phyloP scores from a whole-genome alignment of 169 alveolate genomes.

The Plasmodium cynomolgi region DNA sequence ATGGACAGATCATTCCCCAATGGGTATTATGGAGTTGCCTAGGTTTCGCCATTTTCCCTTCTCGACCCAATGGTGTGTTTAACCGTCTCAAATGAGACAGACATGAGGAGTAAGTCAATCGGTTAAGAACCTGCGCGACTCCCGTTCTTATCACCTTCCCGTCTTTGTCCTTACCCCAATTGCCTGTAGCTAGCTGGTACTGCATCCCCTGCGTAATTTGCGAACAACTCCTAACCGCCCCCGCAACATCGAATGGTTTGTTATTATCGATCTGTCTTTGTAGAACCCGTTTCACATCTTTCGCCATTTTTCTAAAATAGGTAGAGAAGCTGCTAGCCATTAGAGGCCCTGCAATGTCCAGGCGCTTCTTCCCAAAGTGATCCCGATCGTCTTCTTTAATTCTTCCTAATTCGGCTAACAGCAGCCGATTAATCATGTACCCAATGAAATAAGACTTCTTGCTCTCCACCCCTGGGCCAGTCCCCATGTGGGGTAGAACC shows the following conservation, averaged over 20 bases:
- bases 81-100: constrained; percentile 99
- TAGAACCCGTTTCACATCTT: constrained; percentile 93
- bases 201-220: constrained; percentile 93
- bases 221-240: constrained; percentile 91
- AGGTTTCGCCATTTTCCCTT: constrained; percentile 99
- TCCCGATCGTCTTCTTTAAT: constrained; percentile 99
- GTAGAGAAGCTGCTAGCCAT: constrained; percentile 97
- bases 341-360: constrained; percentile 99
- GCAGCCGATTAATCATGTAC: constrained; percentile 97
- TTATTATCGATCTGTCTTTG: constrained; percentile 94
- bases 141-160: constrained; percentile 99
- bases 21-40: constrained; percentile 99
- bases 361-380: constrained; percentile 99
- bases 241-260: constrained; percentile 92
- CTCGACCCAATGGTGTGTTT: constrained; percentile 98
- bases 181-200: constrained; percentile 87
- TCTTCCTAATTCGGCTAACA: constrained; percentile 97
- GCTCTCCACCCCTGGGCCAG: constrained; percentile 92
- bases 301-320: constrained; percentile 94
- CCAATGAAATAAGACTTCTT: constrained; percentile 99
- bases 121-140: constrained; percentile 96
- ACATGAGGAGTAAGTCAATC: constrained; percentile 98
- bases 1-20: constrained; percentile 99
- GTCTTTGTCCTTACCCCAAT: constrained; percentile 98
- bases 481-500: constrained; percentile 99